These are phyloP conservation scores for Ophiostoma tasmaniense DNA, from an alignment of 2,329 filamentous ascomycete species.

Conservation along the genomic window DNA sequence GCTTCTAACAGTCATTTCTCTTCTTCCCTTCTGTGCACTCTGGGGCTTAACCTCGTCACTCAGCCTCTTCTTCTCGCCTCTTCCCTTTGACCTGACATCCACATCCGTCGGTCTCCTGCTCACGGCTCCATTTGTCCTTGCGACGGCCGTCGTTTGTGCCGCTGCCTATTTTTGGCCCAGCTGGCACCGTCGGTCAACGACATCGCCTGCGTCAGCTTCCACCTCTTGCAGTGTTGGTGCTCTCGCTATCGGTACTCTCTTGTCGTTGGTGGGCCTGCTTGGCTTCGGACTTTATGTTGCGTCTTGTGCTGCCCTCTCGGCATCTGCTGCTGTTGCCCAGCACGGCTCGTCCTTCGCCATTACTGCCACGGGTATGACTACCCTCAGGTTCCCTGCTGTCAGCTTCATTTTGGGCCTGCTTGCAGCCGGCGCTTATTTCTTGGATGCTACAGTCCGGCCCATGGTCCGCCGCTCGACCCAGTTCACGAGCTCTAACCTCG, in stretches of 20 bases:
- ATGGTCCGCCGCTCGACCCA: conserved; percentile 40
- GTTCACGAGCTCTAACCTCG: conserved; percentile 40
- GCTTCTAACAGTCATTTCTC: conserved; percentile 37
- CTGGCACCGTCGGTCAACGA: conserved; percentile 26
- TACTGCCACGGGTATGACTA: conserved; percentile 27
- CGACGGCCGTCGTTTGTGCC: conserved; percentile 27
- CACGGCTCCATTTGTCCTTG: conserved; percentile 36
- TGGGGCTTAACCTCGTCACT: conserved; percentile 41
- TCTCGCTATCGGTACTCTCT: conserved; percentile 15
- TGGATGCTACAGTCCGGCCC: conserved; percentile 36
- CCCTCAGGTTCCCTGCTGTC: conserved; percentile 27
- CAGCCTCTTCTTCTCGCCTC: conserved; percentile 38
- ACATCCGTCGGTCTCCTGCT: conserved; percentile 34
- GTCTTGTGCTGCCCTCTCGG: conserved; percentile 13
- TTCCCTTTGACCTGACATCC: conserved; percentile 33
- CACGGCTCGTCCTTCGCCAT: neutral
- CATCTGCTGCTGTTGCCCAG: neutral
- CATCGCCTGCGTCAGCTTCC: conserved; percentile 33
- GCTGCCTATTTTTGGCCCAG: conserved; percentile 23
- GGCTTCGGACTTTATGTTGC: conserved; percentile 37
- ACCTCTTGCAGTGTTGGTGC: neutral
- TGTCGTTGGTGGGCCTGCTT: conserved; percentile 36
- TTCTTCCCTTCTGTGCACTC: conserved; percentile 38
- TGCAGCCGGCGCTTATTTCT: conserved; percentile 33
- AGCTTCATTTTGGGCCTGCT: conserved; percentile 41